Evolutionary conservation across 148 eudicot species (phyloP), one percentile per base, ranked within the genome.

Genomic region (Hydrangea macrophylla): DNA sequence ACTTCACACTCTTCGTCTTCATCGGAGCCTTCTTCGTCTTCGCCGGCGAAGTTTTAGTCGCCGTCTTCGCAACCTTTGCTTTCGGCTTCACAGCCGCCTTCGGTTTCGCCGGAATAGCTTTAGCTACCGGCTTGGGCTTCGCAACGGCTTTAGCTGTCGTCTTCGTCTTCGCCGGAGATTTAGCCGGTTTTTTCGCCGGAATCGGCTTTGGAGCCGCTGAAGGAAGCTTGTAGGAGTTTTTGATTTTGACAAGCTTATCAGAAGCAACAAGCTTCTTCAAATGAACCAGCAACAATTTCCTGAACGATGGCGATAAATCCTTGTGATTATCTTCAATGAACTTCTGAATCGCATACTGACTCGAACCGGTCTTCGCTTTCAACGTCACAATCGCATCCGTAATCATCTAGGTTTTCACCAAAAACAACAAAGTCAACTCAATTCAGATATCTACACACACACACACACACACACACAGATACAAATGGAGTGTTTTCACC

Each of bases 341-440:
- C 65, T 86, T 86, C 64, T 59, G 71, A 5, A 86, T 77, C 15
- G 88, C 90, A 15, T 72, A 45, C 54, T 81, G 87, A 57, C 87
- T 86, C 8, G 90, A 86, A 0, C 90, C 90, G 12, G 50, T 86
- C 23, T 60, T 70, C 58, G 83, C 90, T 67, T 86, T 86, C 79
- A 83, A 65, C 0, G 88, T 68, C 57, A 73, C 62, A 25, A 83
- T 69, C 55, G 86, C 83, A 17, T 80, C 81, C 3, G 15, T 76
- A 5, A 80, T 72, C 86, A 83, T 83, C 83, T 83, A n/a, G 60
- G 60, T 15, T 56, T 56, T 56, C 32, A 51, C n/a, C n/a, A 58
- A 60, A 3, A 7, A 24, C 24, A 62, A 50, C 1, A 13, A 36
- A 17, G 60, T 9, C n/a, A n/a, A 15, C 12, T 59, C 62, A 44